Evolutionary conservation across 1,284 basidiomycete species (phyloP).

Genomic region (Filobasidium uniguttulatum): DNA sequence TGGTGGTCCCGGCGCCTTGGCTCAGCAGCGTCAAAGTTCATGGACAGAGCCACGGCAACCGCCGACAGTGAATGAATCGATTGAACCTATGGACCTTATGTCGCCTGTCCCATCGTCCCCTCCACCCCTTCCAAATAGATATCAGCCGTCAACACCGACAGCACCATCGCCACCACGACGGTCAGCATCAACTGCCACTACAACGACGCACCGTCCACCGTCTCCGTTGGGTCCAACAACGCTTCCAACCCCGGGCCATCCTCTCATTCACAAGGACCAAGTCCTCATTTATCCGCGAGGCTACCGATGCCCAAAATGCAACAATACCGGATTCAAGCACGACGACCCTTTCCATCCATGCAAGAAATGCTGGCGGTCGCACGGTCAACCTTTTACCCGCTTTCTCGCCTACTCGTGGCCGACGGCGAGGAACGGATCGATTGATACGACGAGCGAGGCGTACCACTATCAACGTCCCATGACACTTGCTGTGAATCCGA

Average conservation of each 20-base stretch:
- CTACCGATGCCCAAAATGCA: conserved; percentile 28
- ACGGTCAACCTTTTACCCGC: conserved; percentile 30
- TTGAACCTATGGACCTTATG: no score
- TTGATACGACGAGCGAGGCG: conserved; percentile 5
- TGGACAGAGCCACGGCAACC: no score
- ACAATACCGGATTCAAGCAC: conserved; percentile 35
- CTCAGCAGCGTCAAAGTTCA: no score
- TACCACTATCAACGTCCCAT: conserved; percentile 12
- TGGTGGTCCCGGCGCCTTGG: no score
- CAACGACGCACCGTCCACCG: neutral
- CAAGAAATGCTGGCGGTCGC: conserved; percentile 35
- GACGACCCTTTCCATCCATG: conserved; percentile 29
- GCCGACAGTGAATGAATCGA: no score
- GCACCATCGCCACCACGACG: conserved; percentile 2
- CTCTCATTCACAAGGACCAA: conserved; percentile 27
- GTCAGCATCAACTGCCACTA: conserved; percentile 12
- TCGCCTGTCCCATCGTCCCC: conserved; percentile 4
- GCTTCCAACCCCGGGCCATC: conserved; percentile 29
- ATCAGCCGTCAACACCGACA: conserved; percentile 5
- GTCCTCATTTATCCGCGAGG: conserved; percentile 33
- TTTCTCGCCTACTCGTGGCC: conserved; percentile 29
- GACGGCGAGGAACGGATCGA: neutral
- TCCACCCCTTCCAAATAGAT: conserved; percentile 15
- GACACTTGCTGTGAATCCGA: neutral
- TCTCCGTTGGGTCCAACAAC: conserved; percentile 25